Evolutionary conservation across 306 rosid genomes (phyloP), one percentile per base, ranked within the genome.

Genomic region (Dalbergia oliveri): DNA sequence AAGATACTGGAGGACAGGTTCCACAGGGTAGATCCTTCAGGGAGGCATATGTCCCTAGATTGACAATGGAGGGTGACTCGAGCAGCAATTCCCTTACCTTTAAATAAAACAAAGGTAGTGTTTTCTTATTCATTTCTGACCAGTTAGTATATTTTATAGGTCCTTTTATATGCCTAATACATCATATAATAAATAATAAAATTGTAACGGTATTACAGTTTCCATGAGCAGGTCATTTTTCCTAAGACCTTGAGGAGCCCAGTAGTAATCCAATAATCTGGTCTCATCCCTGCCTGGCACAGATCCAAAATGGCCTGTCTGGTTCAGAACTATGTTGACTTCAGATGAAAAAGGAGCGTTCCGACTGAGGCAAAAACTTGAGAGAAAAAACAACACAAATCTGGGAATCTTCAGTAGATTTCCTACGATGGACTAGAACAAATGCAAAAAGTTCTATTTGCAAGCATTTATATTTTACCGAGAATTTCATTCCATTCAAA

Each of bases 231-330:
- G 54, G 41, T 58, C 5, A 35, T 19, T 72, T 54, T 56, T 35
- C 77, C 5, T 49, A 37, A 70, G 62, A 53, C 33, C 62, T 14
- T 49, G 0, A 31, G 44, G 11, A 70, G 8, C 10, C 10, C n/a
- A 51, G 15, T n/a, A 39, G 23, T 53, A 6, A n/a, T 9, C 50
- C 76, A 11, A 13, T 11, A 54, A 5, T 33, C 39, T 19, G 66
- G 53, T 54, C 35, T 54, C 35, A 16, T 34, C 58, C 64, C 50
- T 50, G 10, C 0, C 50, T 0, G 50, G 8, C 31, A 26, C 31
- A 26, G 31, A 31, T 72, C 51, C 49, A 35, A 14, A 71, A 71
- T 53, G 35, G 64, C 53, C 56, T 14, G 35, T 54, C 76, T 34
- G 66, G 21, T 56, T 16, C 21, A 3, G 18, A 72, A 15, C 19